These are phyloP conservation scores for Gastrolobium bilobum DNA, from an alignment of 306 rosid genomes.

Conservation along the genomic window DNA sequence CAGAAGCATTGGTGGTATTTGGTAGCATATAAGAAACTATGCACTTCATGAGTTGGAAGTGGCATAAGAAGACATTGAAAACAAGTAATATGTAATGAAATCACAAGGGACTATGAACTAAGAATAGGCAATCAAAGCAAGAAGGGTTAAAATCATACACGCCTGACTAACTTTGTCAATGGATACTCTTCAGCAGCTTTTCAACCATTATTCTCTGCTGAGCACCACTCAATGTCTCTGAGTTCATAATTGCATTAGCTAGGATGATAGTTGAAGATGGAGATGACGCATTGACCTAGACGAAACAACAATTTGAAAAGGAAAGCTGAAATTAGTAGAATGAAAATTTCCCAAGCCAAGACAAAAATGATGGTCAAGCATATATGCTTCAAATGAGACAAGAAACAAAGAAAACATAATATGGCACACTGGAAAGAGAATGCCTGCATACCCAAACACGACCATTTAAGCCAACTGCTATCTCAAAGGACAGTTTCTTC, in stretches of 20 bases:
- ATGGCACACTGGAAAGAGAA: slow-evolving; percentile 18
- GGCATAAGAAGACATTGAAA: slow-evolving; percentile 36
- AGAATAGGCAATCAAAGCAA: slow-evolving; percentile 25
- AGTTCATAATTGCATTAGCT: slow-evolving; percentile 76
- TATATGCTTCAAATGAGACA: slow-evolving; percentile 30
- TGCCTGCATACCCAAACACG: slow-evolving; percentile 83
- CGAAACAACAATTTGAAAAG: slow-evolving; percentile 16
- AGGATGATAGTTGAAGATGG: slow-evolving; percentile 69
- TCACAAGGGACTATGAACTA: slow-evolving; percentile 7
- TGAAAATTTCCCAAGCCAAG: slow-evolving; percentile 1
- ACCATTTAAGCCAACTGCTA: slow-evolving; percentile 86
- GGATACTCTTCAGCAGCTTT: slow-evolving; percentile 70
- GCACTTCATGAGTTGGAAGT: slow-evolving; percentile 39
- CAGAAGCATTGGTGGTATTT: slow-evolving; percentile 9
- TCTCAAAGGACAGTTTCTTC: slow-evolving; percentile 91
- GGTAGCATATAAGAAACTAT: slow-evolving; percentile 46
- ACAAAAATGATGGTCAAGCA: slow-evolving; percentile 26
- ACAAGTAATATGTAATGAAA: slow-evolving; percentile 29
- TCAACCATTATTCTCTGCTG: slow-evolving; percentile 96
- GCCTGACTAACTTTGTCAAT: slow-evolving; percentile 55
- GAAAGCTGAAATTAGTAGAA: slow-evolving; percentile 32
- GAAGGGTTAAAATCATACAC: slow-evolving; percentile 12
- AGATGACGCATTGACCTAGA: slow-evolving; percentile 80
- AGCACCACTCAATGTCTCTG: slow-evolving; percentile 76
- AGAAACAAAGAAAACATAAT: slow-evolving; percentile 7